Evolutionary conservation across 768 basidiomycete species (phyloP), one percentile per base, ranked within the genome.

Genomic region (Mycena haematopus): DNA sequence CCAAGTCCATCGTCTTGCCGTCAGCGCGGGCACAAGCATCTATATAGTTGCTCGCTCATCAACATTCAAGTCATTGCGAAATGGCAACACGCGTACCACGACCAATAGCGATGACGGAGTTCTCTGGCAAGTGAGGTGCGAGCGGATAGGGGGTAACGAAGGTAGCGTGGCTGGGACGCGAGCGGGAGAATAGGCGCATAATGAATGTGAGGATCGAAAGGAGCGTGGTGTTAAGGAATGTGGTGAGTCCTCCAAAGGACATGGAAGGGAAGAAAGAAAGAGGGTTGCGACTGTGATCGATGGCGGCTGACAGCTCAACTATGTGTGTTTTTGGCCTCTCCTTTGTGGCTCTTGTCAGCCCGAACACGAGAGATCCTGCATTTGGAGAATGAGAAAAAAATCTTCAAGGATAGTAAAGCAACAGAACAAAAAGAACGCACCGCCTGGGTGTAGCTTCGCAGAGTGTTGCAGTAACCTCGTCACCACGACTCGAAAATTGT

Each of bases 151-250:
- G 65, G 17, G 56, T 62, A 25, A 66, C 47, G 17, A 36, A 24
- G 14, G 47, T 19, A 0, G 40, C 45, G 5, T 58, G 45, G 7
- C 19, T n/a, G 44, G 52, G 22, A 38, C 47, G 63, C n/a, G 35
- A 29, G 53, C n/a, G 36, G 17, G 13, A 21, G 50, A 62, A 66
- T 19, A 44, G 33, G 51, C 56, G 52, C 46, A 62, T 46, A 19
- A 55, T 42, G 56, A 58, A 56, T 9, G 52, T 17, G 21, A 27
- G 46, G n/a, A 66, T 58, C 17, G 51, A 66, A 62, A 66, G 19
- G 60, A 62, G 56, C 52, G 65, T 66, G 60, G 51, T 47, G 27
- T 35, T 58, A 66, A 62, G 46, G 65, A 62, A 56, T 8, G 65
- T 62, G 49, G 27, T 19, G 56, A 60, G 24, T 55, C 53, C 33